phyloP scores from a whole-genome alignment of 768 basidiomycete species.

The Fomitopsis serialis region DNA sequence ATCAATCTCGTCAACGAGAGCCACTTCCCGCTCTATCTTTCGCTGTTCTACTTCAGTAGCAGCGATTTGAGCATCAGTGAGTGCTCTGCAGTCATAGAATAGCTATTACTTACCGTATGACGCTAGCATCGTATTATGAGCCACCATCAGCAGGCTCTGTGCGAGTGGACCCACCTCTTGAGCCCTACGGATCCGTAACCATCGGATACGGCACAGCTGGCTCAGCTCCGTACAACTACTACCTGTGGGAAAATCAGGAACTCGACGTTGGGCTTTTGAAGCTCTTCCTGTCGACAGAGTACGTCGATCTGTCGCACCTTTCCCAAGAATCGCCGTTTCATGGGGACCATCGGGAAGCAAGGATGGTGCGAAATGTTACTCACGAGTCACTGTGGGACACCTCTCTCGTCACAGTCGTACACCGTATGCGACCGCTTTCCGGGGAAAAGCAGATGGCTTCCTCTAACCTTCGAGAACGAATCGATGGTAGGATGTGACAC shows the following conservation, averaged over 20 bases:
- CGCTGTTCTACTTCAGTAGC: constrained; percentile 25
- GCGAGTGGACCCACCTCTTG: constrained; percentile 5
- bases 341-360: too few species aligned
- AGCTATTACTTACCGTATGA: background rate
- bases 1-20: constrained; percentile 23
- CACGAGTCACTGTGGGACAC: too few species aligned
- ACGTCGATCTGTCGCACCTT: constrained; percentile 23
- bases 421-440: too few species aligned
- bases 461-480: too few species aligned
- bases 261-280: constrained; percentile 40
- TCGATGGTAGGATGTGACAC: too few species aligned
- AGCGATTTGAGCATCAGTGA: constrained; percentile 22
- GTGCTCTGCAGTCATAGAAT: background rate
- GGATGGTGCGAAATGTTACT: too few species aligned
- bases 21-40: constrained; percentile 15
- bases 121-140: background rate
- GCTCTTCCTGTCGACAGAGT: constrained; percentile 34
- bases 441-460: too few species aligned
- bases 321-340: background rate
- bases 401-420: too few species aligned
- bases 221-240: constrained; percentile 26
- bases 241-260: constrained; percentile 23
- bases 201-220: constrained; percentile 39
- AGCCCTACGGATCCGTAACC: constrained; percentile 13
- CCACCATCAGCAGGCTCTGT: background rate